Evolutionary conservation across 2,329 filamentous ascomycete genomes (phyloP).

Genomic region (Talaromyces sp.): DNA sequence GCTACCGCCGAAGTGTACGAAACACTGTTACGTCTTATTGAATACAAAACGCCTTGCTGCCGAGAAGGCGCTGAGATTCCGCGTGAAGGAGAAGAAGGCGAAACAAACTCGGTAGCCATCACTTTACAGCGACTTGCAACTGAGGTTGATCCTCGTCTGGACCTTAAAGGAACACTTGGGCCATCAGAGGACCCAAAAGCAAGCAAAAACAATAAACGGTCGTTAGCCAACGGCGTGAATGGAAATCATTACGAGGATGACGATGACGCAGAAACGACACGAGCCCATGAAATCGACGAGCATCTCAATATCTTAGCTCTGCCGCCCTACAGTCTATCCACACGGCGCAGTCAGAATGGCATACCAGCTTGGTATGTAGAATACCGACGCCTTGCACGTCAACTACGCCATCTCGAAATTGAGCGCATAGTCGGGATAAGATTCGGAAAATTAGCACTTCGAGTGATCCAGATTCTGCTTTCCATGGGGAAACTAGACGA

Average conservation of each 20-base stretch:
- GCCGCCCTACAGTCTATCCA: slow-evolving; percentile 40
- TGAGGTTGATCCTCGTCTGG: slow-evolving; percentile 39
- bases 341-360: slow-evolving; percentile 44
- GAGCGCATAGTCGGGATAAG: slow-evolving; percentile 77
- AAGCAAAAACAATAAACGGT: slow-evolving; percentile 34
- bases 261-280: slow-evolving; percentile 24
- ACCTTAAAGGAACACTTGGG: slow-evolving; percentile 38
- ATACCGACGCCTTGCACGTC: slow-evolving; percentile 69
- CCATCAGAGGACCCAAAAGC: slow-evolving; percentile 23
- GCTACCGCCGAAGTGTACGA: slow-evolving; percentile 77
- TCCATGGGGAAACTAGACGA: slow-evolving; percentile 94
- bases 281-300: slow-evolving; percentile 36
- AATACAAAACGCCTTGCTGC: slow-evolving; percentile 67
- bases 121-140: slow-evolving; percentile 35
- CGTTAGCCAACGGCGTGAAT: slow-evolving; percentile 33
- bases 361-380: slow-evolving; percentile 80
- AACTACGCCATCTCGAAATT: slow-evolving; percentile 73
- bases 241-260: slow-evolving; percentile 39
- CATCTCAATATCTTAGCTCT: slow-evolving; percentile 52
- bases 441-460: slow-evolving; percentile 73
- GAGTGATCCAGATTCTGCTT: slow-evolving; percentile 79
- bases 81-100: slow-evolving; percentile 43
- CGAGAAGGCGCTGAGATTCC: slow-evolving; percentile 46
- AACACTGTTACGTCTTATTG: slow-evolving; percentile 68
- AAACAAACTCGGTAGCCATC: slow-evolving; percentile 39